A percentile compares a stretch with the other conserved stretches of the same genome.
Evolutionary conservation across 176 grass and related monocot genomes (phyloP).

Genomic region (Oryza longistaminata): DNA sequence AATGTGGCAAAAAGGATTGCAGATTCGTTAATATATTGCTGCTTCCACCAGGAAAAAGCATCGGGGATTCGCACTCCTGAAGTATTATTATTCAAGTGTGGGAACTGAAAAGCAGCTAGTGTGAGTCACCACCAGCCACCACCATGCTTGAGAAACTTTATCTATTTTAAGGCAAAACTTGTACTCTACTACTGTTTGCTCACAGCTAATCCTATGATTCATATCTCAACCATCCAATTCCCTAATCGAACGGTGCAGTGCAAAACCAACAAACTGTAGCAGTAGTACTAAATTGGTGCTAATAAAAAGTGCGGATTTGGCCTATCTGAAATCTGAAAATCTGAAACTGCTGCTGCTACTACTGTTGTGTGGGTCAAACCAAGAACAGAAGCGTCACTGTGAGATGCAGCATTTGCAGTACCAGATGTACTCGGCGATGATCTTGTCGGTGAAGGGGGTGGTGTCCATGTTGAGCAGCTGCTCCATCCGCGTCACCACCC

Average conservation of each 20-base stretch:
- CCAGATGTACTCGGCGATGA: slow-evolving; percentile 99
- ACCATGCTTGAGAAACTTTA: not conserved
- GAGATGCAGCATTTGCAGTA: slow-evolving; percentile 29
- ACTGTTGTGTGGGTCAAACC: not conserved
- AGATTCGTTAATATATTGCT: slow-evolving; percentile 23
- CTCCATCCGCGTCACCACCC: slow-evolving; percentile 74
- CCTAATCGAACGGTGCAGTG: not conserved
- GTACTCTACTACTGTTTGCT: not conserved
- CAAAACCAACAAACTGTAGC: not conserved
- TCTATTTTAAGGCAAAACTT: not conserved
- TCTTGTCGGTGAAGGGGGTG: slow-evolving; percentile 68
- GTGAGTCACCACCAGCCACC: not conserved
- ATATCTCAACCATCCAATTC: not conserved
- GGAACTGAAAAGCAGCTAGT: slow-evolving; percentile 33
- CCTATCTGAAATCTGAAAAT: not conserved
- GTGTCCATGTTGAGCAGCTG: slow-evolving; percentile 95
- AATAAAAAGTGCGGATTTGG: slow-evolving; percentile 19
- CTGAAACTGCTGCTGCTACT: not conserved
- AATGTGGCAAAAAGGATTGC: not conserved
- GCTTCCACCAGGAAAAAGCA: not conserved
- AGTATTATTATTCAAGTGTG: slow-evolving; percentile 8
- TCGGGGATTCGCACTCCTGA: not conserved
- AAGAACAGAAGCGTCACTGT: not conserved
- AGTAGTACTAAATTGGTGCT: not conserved
- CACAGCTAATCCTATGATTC: not conserved